Evolutionary conservation across 441 rosid species (phyloP).

Genomic region (Brassica hybrid): DNA sequence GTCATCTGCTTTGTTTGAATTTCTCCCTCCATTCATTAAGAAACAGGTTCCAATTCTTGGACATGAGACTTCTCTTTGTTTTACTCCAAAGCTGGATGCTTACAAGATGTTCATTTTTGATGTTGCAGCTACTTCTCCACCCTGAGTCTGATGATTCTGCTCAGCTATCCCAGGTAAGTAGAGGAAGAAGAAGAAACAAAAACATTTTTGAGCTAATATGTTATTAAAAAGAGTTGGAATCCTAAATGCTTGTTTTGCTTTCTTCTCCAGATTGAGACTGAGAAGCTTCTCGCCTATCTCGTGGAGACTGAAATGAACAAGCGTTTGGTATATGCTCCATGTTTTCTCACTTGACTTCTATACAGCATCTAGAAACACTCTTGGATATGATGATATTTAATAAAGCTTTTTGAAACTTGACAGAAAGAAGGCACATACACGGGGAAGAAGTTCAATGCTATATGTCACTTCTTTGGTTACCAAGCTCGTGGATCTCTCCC

Average conservation of each 20-base stretch:
- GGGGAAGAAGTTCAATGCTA: slow-evolving; percentile 96
- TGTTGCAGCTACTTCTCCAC: slow-evolving; percentile 82
- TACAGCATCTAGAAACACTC: slow-evolving; percentile 8
- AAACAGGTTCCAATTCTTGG: slow-evolving; percentile 68
- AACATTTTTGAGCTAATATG: not conserved
- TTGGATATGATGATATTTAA: no score
- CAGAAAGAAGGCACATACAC: slow-evolving; percentile 97
- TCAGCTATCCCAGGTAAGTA: slow-evolving; percentile 92
- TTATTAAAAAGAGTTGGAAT: not conserved
- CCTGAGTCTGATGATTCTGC: slow-evolving; percentile 99
- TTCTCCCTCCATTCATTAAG: slow-evolving; percentile 92
- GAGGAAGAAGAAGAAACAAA: not conserved
- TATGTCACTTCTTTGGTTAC: slow-evolving; percentile 98
- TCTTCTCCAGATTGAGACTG: slow-evolving; percentile 86
- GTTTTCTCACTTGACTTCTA: no score
- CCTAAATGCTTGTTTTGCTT: slow-evolving; percentile 32
- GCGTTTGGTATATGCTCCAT: slow-evolving; percentile 68
- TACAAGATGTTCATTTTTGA: not conserved
- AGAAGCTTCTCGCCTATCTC: slow-evolving; percentile 98
- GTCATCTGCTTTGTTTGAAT: slow-evolving; percentile 96
- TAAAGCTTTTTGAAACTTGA: slow-evolving; percentile 37
- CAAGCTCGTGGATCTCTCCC: slow-evolving; percentile 99
- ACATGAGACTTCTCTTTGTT: slow-evolving; percentile 23
- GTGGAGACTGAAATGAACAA: slow-evolving; percentile 97
- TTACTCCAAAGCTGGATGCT: slow-evolving; percentile 7